Base-by-base conservation (phyloP, 306 rosid species). In the Neltuma alba region DNA sequence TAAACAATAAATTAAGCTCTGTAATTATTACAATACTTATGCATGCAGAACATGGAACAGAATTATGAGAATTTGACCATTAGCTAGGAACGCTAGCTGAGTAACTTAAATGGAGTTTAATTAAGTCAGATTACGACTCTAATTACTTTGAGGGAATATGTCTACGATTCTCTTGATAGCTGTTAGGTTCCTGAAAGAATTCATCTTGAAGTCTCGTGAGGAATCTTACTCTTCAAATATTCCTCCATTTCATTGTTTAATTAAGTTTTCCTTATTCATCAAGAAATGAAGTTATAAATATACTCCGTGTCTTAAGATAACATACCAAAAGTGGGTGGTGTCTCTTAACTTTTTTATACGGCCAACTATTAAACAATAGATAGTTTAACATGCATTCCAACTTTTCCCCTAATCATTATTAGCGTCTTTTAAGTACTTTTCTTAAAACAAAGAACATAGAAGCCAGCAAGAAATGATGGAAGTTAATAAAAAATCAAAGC, bases 401-500 rank as follows among this genome's bases (percentile, higher is more conserved):
- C 80, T 63, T 88, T 90, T 75, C 50, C 81, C 70, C 88, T 87
- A 89, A 91, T 93, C 86, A 93, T 91, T 85, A 73, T 88, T 86
- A 85, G 89, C 57, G 90, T 82, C 78, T 81, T 83, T 83, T 78
- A 81, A 80, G 87, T 83, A 69, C 73, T 82, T 68, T 20, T 25
- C 66, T 69, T 80, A 71, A 67, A 57, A 83, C 61, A 61, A 58
- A 50, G 41, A 70, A 83, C 62, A 83, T 50, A 57, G 70, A 62
- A 83, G 89, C 87, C 89, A 81, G 85, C 86, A 84, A 77, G 79
- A 87, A 88, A 85, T 83, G 87, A 87, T 82, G 86, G 86, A 60
- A 81, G 83, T 45, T 66, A 79, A 58, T 72, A 67, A 67, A 74
- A 69, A 65, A 47, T 83, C 48, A 81, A 80, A 76, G 82, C 76